Conservation (phyloP, 305 asterid species). For the Plantago coronopus region DNA sequence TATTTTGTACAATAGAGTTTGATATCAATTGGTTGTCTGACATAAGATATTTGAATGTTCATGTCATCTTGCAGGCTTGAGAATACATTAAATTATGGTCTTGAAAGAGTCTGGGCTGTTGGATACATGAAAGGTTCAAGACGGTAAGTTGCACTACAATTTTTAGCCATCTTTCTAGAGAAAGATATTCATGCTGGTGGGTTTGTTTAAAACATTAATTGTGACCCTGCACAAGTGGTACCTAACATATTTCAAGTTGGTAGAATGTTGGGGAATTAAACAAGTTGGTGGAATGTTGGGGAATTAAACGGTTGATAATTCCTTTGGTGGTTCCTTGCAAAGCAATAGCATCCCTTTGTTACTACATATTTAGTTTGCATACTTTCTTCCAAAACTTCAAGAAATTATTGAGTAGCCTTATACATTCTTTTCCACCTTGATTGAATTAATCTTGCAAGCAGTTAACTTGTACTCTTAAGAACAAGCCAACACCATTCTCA, state of each 20-base stretch:
- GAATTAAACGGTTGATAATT: not conserved
- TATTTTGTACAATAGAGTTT: conserved; percentile 1
- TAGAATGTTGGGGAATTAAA: not conserved
- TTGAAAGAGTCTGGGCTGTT: conserved; percentile 67
- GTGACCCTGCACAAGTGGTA: not conserved
- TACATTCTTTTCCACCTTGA: no score
- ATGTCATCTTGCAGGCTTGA: conserved; percentile 43
- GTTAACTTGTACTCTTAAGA: no score
- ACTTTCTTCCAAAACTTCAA: no score
- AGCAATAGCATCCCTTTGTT: not conserved
- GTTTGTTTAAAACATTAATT: not conserved
- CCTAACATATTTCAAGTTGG: not conserved
- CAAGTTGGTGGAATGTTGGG: not conserved
- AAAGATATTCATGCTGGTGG: not conserved
- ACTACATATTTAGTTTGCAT: no score
- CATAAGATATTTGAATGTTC: conserved; percentile 21
- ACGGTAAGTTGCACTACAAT: conserved; percentile 34
- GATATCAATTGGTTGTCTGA: conserved; percentile 5
- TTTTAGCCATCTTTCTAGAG: conserved; percentile 23
- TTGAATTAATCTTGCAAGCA: no score
- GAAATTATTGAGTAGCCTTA: no score
- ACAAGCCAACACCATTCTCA: no score
- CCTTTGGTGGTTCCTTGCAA: not conserved
- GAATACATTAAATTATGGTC: conserved; percentile 56
- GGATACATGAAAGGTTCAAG: conserved; percentile 57